Evolutionary conservation across 2,329 filamentous ascomycete species (phyloP), one percentile per base, ranked within the genome.

Genomic region (Botrytis squamosa): DNA sequence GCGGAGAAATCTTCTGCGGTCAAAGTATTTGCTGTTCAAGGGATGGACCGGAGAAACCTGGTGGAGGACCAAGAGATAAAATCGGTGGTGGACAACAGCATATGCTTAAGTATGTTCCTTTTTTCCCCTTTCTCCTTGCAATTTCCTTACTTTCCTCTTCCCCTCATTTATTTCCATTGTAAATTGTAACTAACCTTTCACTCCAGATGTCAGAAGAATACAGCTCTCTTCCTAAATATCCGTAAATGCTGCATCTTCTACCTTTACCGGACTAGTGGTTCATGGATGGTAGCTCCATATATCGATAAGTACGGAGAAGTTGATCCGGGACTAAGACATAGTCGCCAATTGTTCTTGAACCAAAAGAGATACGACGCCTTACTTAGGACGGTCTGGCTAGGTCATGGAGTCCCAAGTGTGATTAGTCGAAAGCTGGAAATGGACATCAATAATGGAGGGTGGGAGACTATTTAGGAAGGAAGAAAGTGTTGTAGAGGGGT

Each of bases 241-340:
- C 92, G 96, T 77, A 98, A 98, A 85, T 98, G 97, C 84, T 93
- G 92, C 78, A 90, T 97, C 59, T 89, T 97, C 75, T 97, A 97
- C 82, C 85, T 97, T 72, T 94, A 97, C 83, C 90, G 91, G 74
- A 86, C 87, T 46, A 92, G 93, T 65, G 96, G 96, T 57, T 94
- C 92, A 40, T 99, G 92, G 85, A 91, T 92, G 76, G 88, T 91
- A 60, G 95, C 96, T 6, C 96, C 96, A 0, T 99, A 98, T 82
- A 91, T 98, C 76, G 96, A 99, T 83, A 92, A 93, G 81, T 97
- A 98, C 81, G 97, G 97, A 77, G 96, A 99, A 86, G 93, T 94
- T 6, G 96, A 99, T 83, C 90, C 93, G n/a, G 95, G 95, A 60
- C 86, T 99, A 52, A 89, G 93, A 75, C 92, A 96, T 76, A 93